These are phyloP conservation scores for Plicaturopsis crispa DNA, from an alignment of 768 basidiomycete species.

Conservation along the genomic window DNA sequence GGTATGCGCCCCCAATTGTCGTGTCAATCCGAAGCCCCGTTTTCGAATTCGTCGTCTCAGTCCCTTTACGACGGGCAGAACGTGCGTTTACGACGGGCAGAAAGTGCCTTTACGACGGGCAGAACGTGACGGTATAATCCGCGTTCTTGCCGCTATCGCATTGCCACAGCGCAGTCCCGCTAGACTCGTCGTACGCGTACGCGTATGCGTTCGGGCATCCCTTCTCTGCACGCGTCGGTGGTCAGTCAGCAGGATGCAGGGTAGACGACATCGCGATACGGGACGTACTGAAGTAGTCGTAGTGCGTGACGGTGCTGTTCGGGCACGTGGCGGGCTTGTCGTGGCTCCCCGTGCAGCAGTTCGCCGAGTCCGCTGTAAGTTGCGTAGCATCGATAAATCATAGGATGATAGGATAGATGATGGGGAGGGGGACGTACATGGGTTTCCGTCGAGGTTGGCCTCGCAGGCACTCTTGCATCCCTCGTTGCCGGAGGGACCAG, in stretches of 20 bases:
- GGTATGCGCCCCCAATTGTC: no score
- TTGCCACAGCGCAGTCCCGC: constrained; percentile 45
- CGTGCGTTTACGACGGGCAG: no score
- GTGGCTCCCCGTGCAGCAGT: constrained; percentile 57
- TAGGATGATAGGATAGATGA: constrained; percentile 13
- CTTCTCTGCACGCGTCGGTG: constrained; percentile 17
- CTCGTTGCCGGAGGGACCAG: constrained; percentile 25
- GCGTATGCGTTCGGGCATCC: constrained; percentile 41
- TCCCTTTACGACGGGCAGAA: no score
- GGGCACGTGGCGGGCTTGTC: constrained; percentile 51
- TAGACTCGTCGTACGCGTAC: constrained; percentile 48
- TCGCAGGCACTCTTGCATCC: constrained; percentile 36
- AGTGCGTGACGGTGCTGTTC: constrained; percentile 30
- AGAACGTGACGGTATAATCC: constrained; percentile 45
- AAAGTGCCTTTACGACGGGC: no score
- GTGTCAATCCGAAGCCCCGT: no score
- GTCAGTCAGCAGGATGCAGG: not conserved
- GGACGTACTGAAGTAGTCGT: constrained; percentile 42
- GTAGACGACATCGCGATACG: constrained; percentile 4
- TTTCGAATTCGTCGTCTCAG: no score
- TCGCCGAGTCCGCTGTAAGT: constrained; percentile 56
- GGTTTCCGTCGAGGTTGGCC: constrained; percentile 28
- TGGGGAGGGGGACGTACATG: not conserved
- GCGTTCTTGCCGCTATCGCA: constrained; percentile 33
- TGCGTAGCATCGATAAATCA: constrained; percentile 13